Conservation (phyloP, 495 filamentous ascomycete species). For the Chaetomium tenue region DNA sequence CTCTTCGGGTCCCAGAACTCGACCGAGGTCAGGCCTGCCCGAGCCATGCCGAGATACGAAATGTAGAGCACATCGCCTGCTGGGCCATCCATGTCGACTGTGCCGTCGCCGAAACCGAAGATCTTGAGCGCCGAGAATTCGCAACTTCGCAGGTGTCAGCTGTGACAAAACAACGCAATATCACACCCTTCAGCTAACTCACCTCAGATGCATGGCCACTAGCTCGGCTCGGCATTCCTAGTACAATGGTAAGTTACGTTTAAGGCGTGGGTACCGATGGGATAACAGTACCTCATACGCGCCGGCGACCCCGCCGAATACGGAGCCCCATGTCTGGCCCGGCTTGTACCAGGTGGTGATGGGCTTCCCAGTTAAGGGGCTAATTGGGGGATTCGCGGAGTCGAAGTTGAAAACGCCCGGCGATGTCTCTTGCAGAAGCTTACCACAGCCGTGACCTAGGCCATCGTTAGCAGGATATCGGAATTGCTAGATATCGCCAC, state of each 20-base stretch:
- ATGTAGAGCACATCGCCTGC: constrained; percentile 84
- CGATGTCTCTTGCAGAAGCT: constrained; percentile 85
- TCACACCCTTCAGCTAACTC: constrained; percentile 46
- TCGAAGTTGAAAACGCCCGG: constrained; percentile 87
- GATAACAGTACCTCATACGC: constrained; percentile 70
- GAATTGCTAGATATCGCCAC: too few species aligned
- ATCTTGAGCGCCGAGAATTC: constrained; percentile 86
- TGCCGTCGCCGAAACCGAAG: constrained; percentile 84
- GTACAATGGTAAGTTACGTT: constrained; percentile 5
- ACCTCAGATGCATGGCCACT: constrained; percentile 86
- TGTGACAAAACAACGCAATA: constrained; percentile 62
- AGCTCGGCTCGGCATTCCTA: constrained; percentile 66
- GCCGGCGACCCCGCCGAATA: constrained; percentile 81
- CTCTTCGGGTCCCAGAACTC: constrained; percentile 88
- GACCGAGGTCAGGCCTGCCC: constrained; percentile 77
- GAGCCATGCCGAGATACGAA: constrained; percentile 87
- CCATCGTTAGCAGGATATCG: neutral
- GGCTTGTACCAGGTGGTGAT: constrained; percentile 87
- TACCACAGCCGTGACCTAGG: constrained; percentile 80
- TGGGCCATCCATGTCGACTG: constrained; percentile 63
- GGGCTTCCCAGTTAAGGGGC: constrained; percentile 72
- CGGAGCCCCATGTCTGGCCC: constrained; percentile 89
- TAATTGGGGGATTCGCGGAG: constrained; percentile 70
- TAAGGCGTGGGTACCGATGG: neutral
- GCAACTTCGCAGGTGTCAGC: constrained; percentile 51